phyloP scores from a whole-genome alignment of 2,329 filamentous ascomycete species.

The Penicillium sp. region DNA sequence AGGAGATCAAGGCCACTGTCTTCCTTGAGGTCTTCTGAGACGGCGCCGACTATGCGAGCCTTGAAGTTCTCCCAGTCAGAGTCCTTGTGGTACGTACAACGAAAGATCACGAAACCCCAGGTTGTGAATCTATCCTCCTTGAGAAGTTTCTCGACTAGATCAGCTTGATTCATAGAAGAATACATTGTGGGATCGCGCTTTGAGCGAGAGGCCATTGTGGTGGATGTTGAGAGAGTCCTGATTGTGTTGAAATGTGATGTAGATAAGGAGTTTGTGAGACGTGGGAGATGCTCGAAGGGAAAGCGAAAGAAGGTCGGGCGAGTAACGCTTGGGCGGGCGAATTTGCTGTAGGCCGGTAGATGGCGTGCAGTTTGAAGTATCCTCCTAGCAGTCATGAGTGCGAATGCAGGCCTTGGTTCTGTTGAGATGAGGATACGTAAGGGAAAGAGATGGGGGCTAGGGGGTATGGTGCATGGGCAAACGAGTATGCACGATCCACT shows the following conservation, averaged over 20 bases:
- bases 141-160: neutral
- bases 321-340: neutral
- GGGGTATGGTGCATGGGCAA: too few relatives aligned
- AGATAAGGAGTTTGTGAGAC: neutral
- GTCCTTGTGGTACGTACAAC: neutral
- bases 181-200: neutral
- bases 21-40: neutral
- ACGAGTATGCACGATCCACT: too few relatives aligned
- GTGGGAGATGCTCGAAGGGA: neutral
- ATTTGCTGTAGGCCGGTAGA: conserved; percentile 1
- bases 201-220: too few relatives aligned
- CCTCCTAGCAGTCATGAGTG: neutral
- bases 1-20: conserved; percentile 11
- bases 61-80: conserved; percentile 10
- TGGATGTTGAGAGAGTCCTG: neutral
- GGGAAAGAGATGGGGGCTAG: too few relatives aligned
- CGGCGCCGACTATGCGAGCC: conserved; percentile 1
- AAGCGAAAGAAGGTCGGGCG: conserved; percentile 1
- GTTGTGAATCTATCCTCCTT: neutral
- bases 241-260: conserved; percentile 1
- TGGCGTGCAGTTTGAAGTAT: conserved; percentile 1
- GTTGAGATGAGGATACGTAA: too few relatives aligned
- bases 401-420: too few relatives aligned
- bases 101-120: neutral
- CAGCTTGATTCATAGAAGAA: neutral